Percentiles rank a stretch among this genome's conserved stretches.
phyloP scores from a whole-genome alignment of 2,329 filamentous ascomycete species.

The Fusarium chaquense region DNA sequence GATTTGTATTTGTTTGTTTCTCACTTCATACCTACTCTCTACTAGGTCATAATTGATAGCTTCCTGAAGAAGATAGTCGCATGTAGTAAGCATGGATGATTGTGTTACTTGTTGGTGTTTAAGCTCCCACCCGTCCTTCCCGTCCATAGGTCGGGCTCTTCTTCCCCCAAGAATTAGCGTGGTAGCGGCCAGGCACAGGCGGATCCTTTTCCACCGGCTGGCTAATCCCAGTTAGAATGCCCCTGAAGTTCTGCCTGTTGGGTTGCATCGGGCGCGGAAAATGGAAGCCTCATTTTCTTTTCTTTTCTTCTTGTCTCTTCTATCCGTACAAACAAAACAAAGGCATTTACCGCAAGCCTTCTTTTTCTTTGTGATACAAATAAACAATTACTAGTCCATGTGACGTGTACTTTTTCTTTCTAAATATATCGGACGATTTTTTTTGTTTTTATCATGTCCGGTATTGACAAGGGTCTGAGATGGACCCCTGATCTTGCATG shows the following conservation, averaged over 20 bases:
- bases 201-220: conserved; percentile 23
- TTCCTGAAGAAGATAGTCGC: too few species aligned
- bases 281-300: conserved; percentile 29
- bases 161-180: neutral
- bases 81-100: too few species aligned
- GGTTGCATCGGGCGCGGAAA: neutral
- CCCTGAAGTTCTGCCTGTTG: conserved; percentile 25
- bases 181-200: neutral
- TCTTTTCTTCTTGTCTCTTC: conserved; percentile 17
- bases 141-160: too few species aligned
- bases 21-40: too few species aligned
- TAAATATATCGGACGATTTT: neutral
- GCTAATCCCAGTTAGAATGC: conserved; percentile 19
- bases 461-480: conserved; percentile 18
- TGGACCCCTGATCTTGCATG: conserved; percentile 7
- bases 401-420: neutral
- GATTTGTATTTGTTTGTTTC: too few species aligned
- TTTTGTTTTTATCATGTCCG: neutral
- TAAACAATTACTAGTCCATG: neutral
- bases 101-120: too few species aligned
- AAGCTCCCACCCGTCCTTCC: too few species aligned
- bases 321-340: conserved; percentile 4
- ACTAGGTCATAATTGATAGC: too few species aligned
- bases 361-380: neutral
- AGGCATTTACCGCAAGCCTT: neutral